Evolutionary conservation across 2,329 filamentous ascomycete species (phyloP), one percentile per base, ranked within the genome.

Genomic region (Neonectria coccinea): DNA sequence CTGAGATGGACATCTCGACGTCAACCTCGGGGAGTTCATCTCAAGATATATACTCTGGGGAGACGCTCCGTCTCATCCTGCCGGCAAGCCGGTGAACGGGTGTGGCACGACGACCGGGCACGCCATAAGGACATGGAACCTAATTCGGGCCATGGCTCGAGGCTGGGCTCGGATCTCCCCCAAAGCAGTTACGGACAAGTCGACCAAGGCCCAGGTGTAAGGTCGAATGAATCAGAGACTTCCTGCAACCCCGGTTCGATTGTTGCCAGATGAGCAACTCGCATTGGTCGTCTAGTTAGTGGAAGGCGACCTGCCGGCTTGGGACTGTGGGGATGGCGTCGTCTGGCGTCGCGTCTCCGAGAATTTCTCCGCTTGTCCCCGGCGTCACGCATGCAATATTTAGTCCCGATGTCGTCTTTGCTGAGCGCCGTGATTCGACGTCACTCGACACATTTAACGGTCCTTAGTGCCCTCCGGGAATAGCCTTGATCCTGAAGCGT

Each of bases 321-420:
- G 54, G 60, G 64, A 11, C 51, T 63, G 66, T 64, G 42, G 57
- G 58, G 69, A 68, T 69, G 54, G 59, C 44, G 42, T 39, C 27
- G 41, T 36, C 59, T 67, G 67, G 59, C 53, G 45, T 65, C 55
- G 27, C 50, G 62, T 56, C 65, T 76, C 74, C 74, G 74, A 76
- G 62, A 76, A 69, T 74, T 76, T 76, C 73, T 76, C 74, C 74
- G 72, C 59, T 7, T 57, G 55, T 33, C 55, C 59, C 53, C 47
- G 42, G 33, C 52, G 33, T 9, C 55, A 18, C 51, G 59, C 68
- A 70, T 74, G 70, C 29, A 67, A 76, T 75, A 55, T 33, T 53
- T 69, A 65, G 71, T 56, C 67, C 54, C 61, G 68, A 76, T 73
- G 73, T 75, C 63, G 79, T 78, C 69, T 74, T 78, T 54, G 63